phyloP scores from a whole-genome alignment of 345 rosid species.

The Microcos paniculata region DNA sequence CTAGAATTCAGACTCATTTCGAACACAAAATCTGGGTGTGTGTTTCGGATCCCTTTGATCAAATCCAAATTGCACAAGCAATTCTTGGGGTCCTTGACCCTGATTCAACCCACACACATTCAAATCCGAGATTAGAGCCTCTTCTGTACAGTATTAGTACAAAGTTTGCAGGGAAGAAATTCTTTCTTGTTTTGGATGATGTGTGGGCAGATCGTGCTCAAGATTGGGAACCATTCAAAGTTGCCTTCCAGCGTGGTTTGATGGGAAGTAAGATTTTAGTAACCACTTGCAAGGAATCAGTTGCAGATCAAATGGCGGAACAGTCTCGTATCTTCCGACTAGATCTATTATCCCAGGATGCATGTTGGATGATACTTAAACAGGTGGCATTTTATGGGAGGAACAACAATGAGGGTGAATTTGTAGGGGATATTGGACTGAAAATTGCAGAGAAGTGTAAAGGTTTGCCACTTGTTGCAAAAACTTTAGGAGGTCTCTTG shows the following conservation, averaged over 20 bases:
- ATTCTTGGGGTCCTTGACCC: neutral
- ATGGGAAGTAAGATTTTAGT: neutral
- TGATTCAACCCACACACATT: neutral
- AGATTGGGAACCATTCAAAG: neutral
- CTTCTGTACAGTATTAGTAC: neutral
- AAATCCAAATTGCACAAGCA: neutral
- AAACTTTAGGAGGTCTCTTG: neutral
- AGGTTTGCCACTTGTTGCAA: neutral
- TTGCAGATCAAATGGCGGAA: neutral
- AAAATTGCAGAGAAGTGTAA: neutral
- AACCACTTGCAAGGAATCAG: neutral
- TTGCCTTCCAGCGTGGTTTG: neutral
- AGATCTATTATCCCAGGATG: neutral
- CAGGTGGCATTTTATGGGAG: neutral
- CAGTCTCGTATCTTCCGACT: neutral
- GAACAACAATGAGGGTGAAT: neutral
- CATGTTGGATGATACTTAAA: neutral
- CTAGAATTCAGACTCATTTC: neutral
- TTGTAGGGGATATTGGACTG: neutral
- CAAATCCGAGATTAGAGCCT: no score
- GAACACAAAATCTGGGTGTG: neutral
- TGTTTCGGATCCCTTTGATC: neutral
- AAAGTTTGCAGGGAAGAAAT: neutral
- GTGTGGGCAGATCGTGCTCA: neutral
- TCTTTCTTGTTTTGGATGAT: conserved; percentile 14